Base-by-base conservation (phyloP, 2,329 filamentous ascomycete species). In the Dothistroma pini region DNA sequence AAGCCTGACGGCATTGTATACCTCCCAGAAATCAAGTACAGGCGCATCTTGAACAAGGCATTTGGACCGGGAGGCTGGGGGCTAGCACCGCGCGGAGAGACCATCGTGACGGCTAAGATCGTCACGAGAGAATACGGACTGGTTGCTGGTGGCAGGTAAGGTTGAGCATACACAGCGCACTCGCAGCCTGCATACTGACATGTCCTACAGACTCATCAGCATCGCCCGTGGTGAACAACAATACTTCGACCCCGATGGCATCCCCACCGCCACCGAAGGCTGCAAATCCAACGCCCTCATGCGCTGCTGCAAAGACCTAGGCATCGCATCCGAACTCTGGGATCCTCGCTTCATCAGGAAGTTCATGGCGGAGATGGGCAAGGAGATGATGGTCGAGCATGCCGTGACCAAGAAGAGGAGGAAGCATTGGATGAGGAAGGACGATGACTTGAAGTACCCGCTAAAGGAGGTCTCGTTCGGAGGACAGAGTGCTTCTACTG, bases 51-150 rank as follows among this genome's bases (percentile, higher is more conserved):
- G 70, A 97, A 97, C 75, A 81, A 83, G 70, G 91, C 92, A 0
- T 99, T 99, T 78, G 93, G 95, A 0, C 95, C 95, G 0, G 95
- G 96, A 57, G 95, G 90, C 7, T 99, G 95, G 95, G 95, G 95
- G 0, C 79, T 99, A 58, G 93, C 93, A 59, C 95, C 95, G 10
- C 82, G 93, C 61, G 89, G 92, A 16, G 90, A 96, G 74, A 87
- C 90, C 56, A 88, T 91, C 12, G 90, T 96, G 0, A 92, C 90
- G n/a, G 85, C 87, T 32, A 91, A 89, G 75, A 81, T 85, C 61
- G 84, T 91, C 21, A 97, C 93, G 70, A 85, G 95, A 68, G 95
- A 99, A 79, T 99, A 97, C 77, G 95, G 92, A 35, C 83, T 99
- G 60, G 84, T 99, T 63, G 90, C 89, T 55, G 87, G 93, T 71